Percentiles rank a stretch among this genome's conserved stretches.
Conservation (phyloP, 192 early-diverging fungal genomes). For the Mortierella claussenii region DNA sequence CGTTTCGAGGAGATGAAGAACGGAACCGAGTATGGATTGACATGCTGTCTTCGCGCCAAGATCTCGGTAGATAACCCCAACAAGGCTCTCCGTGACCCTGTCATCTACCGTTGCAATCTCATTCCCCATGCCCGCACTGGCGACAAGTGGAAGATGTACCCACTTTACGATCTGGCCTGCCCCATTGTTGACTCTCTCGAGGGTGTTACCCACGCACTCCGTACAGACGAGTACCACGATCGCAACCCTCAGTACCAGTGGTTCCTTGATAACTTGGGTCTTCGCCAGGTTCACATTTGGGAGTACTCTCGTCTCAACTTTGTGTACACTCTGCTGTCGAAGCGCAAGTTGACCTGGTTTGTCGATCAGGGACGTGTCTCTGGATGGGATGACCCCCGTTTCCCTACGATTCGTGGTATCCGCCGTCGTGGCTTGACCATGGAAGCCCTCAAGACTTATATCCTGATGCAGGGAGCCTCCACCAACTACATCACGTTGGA, state of each 20-base stretch:
- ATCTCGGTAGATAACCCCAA: constrained; percentile 90
- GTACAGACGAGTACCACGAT: constrained; percentile 98
- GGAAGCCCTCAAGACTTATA: constrained; percentile 95
- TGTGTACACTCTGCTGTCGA: constrained; percentile 97
- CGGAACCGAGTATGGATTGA: constrained; percentile 83
- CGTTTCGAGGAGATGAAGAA: constrained; percentile 94
- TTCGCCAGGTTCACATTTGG: constrained; percentile 94
- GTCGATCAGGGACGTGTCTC: constrained; percentile 86
- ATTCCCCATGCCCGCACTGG: constrained; percentile 90
- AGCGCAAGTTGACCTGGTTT: constrained; percentile 98
- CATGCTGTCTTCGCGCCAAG: constrained; percentile 93
- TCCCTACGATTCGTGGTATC: constrained; percentile 93
- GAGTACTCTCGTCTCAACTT: constrained; percentile 95
- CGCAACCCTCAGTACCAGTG: constrained; percentile 97
- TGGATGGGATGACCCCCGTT: constrained; percentile 92
- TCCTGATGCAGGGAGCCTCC: constrained; percentile 97
- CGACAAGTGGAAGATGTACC: constrained; percentile 95
- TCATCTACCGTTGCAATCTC: constrained; percentile 94
- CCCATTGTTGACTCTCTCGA: constrained; percentile 96
- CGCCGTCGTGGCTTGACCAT: constrained; percentile 97
- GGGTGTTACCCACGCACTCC: constrained; percentile 97
- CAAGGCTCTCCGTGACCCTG: constrained; percentile 95
- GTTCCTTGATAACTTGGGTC: constrained; percentile 87
- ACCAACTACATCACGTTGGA: constrained; percentile 92
- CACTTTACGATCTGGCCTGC: constrained; percentile 98